phyloP scores from a whole-genome alignment of 2,329 filamentous ascomycete species.

The Botrytis pseudocinerea region DNA sequence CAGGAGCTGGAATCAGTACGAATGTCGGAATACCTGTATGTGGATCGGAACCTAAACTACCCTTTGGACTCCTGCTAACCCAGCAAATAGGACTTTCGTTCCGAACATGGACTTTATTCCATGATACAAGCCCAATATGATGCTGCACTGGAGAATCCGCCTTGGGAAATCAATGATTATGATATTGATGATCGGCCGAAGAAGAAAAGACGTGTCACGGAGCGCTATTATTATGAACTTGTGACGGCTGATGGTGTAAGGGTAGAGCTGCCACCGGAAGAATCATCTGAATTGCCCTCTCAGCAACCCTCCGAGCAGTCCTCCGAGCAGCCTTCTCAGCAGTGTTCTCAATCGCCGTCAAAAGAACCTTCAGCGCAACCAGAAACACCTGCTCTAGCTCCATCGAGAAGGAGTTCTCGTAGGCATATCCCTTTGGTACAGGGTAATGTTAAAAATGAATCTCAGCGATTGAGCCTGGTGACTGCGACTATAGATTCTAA shows the following conservation, averaged over 20 bases:
- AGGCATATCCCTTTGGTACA: neutral
- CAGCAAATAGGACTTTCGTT: constrained; percentile 63
- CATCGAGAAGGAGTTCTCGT: constrained; percentile 22
- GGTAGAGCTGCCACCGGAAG: constrained; percentile 28
- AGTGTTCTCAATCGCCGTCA: neutral
- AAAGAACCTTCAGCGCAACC: constrained; percentile 7
- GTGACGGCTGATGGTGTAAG: constrained; percentile 37
- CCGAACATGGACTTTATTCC: constrained; percentile 70
- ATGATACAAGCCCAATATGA: constrained; percentile 69
- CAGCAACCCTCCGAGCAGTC: constrained; percentile 1
- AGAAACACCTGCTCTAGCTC: constrained; percentile 1
- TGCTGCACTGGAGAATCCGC: constrained; percentile 47
- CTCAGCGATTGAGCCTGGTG: neutral
- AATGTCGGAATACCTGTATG: constrained; percentile 73
- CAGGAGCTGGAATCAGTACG: constrained; percentile 72
- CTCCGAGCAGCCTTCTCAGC: constrained; percentile 10
- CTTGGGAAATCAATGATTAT: constrained; percentile 39
- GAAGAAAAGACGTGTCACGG: constrained; percentile 37
- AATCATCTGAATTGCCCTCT: neutral
- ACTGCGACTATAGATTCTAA: neutral
- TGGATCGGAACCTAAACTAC: constrained; percentile 13
- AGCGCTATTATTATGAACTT: constrained; percentile 39
- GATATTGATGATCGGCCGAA: constrained; percentile 41
- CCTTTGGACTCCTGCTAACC: constrained; percentile 29
- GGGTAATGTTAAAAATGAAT: neutral